These are phyloP conservation scores for Pseudopyricularia javanii DNA, from an alignment of 2,329 filamentous ascomycete genomes.

Conservation along the genomic window DNA sequence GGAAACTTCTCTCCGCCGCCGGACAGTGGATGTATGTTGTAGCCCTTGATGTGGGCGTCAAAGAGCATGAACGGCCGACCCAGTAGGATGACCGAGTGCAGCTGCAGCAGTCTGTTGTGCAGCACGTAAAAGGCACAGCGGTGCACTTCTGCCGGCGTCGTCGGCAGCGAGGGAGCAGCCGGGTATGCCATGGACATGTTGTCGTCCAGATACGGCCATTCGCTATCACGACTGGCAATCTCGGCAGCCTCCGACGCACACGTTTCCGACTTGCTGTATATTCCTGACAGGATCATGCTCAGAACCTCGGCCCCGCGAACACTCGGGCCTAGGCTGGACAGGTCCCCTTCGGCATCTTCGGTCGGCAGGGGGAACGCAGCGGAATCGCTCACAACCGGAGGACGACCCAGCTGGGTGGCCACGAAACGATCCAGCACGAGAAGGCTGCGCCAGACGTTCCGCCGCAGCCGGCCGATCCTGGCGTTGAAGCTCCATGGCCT, in stretches of 20 bases:
- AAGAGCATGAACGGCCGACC: slow-evolving; percentile 53
- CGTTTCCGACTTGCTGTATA: slow-evolving; percentile 48
- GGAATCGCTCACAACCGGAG: slow-evolving; percentile 47
- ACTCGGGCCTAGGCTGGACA: slow-evolving; percentile 33
- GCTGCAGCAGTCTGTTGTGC: slow-evolving; percentile 49
- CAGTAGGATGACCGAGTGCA: slow-evolving; percentile 49
- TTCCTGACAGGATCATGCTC: slow-evolving; percentile 41
- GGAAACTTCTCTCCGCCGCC: slow-evolving; percentile 4
- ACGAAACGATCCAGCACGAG: slow-evolving; percentile 54
- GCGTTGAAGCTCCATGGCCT: slow-evolving; percentile 4
- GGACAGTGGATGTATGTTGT: slow-evolving; percentile 18
- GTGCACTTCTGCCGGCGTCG: not conserved
- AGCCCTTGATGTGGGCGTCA: slow-evolving; percentile 29
- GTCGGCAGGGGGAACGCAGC: slow-evolving; percentile 39
- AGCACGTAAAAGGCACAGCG: slow-evolving; percentile 37
- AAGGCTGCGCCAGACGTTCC: slow-evolving; percentile 51
- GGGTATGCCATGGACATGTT: not conserved
- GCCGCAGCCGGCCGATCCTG: slow-evolving; percentile 32
- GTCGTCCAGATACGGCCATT: not conserved
- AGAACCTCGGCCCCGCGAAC: slow-evolving; percentile 46
- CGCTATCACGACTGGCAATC: slow-evolving; percentile 39
- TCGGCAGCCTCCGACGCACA: slow-evolving; percentile 44
- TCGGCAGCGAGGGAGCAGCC: not conserved
- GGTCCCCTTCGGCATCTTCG: slow-evolving; percentile 3
- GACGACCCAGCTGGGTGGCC: slow-evolving; percentile 49